phyloP scores from a whole-genome alignment of 352 stramenopile species.

The Globisporangium viniferum region DNA sequence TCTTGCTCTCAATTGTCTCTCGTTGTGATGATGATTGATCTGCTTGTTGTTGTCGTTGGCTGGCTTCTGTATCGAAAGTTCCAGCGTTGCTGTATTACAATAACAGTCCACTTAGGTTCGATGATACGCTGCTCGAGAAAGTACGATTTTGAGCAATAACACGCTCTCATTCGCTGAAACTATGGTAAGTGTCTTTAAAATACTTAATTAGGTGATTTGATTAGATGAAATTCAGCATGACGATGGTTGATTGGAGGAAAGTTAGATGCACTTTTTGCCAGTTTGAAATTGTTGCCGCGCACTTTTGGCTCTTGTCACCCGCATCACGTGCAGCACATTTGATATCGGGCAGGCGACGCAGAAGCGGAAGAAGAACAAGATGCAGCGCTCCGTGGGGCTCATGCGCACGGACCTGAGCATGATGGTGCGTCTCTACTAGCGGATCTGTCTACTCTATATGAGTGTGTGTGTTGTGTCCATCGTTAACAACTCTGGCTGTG shows the following conservation, averaged over 20 bases:
- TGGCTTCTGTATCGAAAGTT: conserved; percentile 1
- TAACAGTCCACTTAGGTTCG: not conserved
- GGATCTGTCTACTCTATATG: not conserved
- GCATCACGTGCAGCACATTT: not conserved
- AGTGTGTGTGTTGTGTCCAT: conserved; percentile 8
- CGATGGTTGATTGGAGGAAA: not conserved
- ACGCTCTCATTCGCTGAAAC: not conserved
- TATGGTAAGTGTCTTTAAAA: not conserved
- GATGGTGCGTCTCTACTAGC: conserved; percentile 30
- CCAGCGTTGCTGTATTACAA: not conserved
- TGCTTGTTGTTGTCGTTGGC: not conserved
- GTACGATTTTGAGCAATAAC: not conserved
- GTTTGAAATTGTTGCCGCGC: conserved; percentile 5
- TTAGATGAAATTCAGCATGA: not conserved
- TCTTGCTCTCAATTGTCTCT: not conserved
- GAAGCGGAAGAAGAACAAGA: conserved; percentile 5
- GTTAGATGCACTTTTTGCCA: not conserved
- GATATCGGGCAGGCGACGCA: not conserved
- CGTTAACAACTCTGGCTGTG: not conserved
- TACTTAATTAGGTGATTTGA: not conserved
- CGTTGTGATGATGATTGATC: not conserved
- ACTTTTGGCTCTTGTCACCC: not conserved
- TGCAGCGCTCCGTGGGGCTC: conserved; percentile 23
- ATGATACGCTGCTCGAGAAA: not conserved
- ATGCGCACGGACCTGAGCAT: conserved; percentile 45